Base-by-base conservation (phyloP, 1,139 yeast species). In the Zygosaccharomyces sapae region DNA sequence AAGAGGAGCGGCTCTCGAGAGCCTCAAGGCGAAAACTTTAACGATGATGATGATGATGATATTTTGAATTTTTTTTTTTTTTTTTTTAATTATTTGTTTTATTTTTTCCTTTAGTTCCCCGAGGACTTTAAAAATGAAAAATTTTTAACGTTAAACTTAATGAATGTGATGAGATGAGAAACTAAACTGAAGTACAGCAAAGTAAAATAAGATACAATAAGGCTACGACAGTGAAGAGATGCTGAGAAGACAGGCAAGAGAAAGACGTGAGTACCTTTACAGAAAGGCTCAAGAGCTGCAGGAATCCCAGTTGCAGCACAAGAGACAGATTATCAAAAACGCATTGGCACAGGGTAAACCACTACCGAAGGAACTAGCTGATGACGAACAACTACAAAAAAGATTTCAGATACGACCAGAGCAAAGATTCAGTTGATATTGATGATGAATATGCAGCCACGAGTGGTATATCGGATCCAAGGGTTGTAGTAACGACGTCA, bases 201-300 rank as follows among this genome's bases (percentile, higher is more conserved):
- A 31, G 9, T 24, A 36, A 33, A 37, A 18, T 16, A 41, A 47
- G 38, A 41, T 43, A 40, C 31, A 39, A 34, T 38, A 44, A 36
- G 12, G 13, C 46, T 47, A 49, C 45, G 51, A 43, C 47, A 37
- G 47, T 42, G 5, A 19, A 35, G 24, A 3, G 18, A 74, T 74
- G 96, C 73, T 88, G 52, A 79, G 98, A 70, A 81, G 86, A 73
- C 95, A 89, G 64, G 96, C 97, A 16, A 81, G 97, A 71, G 97
- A 90, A 67, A 79, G 97, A 72, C 80, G 95, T 69, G 97, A 92
- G 62, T 92, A 89, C 61, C 74, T 90, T 38, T 92, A 87, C 71
- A 77, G 90, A 47, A 89, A 90, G 65, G 86, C 96, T 0, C 80
- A 87, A 40, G 95, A 88, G 63, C 76, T 90, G 33, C 96, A 94